Percentiles rank a stretch among this genome's conserved stretches.
These are phyloP conservation scores for Ophiostoma tasmaniense DNA, from an alignment of 2,329 filamentous ascomycete species.

Conservation along the genomic window DNA sequence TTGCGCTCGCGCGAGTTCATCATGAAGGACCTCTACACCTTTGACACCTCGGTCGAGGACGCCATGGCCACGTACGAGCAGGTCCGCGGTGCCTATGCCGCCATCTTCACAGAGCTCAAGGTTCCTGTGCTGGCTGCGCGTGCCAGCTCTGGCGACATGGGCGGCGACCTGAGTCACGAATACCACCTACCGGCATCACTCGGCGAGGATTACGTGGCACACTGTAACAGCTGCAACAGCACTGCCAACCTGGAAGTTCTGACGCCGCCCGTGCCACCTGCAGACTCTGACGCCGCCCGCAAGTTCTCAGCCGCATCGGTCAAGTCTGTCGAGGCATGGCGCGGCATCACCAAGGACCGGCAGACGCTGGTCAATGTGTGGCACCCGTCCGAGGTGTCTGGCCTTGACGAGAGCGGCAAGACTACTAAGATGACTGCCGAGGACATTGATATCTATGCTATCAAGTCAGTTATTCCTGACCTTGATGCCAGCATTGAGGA, in stretches of 20 bases:
- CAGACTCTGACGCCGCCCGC: not conserved
- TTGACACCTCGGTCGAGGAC: slow-evolving; percentile 59
- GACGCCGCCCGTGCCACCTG: slow-evolving; percentile 17
- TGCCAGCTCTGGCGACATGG: slow-evolving; percentile 94
- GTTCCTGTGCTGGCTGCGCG: slow-evolving; percentile 77
- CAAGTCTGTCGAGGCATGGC: slow-evolving; percentile 39
- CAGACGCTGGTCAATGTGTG: slow-evolving; percentile 61
- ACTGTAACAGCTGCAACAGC: slow-evolving; percentile 64
- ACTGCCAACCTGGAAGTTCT: slow-evolving; percentile 85
- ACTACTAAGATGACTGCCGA: slow-evolving; percentile 24
- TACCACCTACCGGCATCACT: slow-evolving; percentile 75
- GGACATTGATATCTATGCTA: slow-evolving; percentile 44
- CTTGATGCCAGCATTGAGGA: slow-evolving; percentile 63
- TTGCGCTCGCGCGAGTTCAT: slow-evolving; percentile 83
- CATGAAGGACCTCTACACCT: slow-evolving; percentile 98
- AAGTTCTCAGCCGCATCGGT: not conserved
- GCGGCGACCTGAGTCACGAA: slow-evolving; percentile 85
- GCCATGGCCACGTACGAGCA: slow-evolving; percentile 73
- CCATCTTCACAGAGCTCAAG: slow-evolving; percentile 73
- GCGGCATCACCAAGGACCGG: slow-evolving; percentile 59
- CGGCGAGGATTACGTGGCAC: slow-evolving; percentile 79
- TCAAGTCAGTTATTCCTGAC: slow-evolving; percentile 58
- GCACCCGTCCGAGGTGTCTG: slow-evolving; percentile 39
- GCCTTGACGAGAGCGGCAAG: slow-evolving; percentile 13
- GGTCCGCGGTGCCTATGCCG: slow-evolving; percentile 64